Percentiles rank a stretch among this genome's conserved stretches.
Evolutionary conservation across 2,329 filamentous ascomycete genomes (phyloP).

Genomic region (Fusarium globosum): DNA sequence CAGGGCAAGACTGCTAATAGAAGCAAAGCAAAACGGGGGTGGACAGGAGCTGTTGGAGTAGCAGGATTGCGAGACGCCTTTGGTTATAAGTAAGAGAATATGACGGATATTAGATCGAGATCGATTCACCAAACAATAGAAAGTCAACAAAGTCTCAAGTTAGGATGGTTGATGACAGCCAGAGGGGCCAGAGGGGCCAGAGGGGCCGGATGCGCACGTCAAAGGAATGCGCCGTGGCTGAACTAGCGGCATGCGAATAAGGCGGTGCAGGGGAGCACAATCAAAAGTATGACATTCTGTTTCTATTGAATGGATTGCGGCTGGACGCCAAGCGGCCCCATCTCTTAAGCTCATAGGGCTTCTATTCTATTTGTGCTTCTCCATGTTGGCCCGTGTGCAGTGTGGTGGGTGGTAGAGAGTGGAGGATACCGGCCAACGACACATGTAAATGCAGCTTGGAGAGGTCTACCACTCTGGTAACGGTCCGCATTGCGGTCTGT

Average conservation of each 20-base stretch:
- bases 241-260: conserved; percentile 40
- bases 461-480: conserved; percentile 31
- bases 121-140: not conserved
- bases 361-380: conserved; percentile 30
- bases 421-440: conserved; percentile 39
- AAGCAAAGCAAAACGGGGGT: conserved; percentile 3
- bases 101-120: conserved; percentile 1
- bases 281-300: conserved; percentile 34
- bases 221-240: conserved; percentile 45
- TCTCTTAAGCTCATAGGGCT: conserved; percentile 27
- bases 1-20: not conserved
- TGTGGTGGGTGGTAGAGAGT: conserved; percentile 10
- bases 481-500: conserved; percentile 39
- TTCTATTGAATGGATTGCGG: conserved; percentile 38
- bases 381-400: conserved; percentile 32
- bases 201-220: conserved; percentile 18
- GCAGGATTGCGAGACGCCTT: not conserved
- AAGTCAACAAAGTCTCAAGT: conserved; percentile 10
- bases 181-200: not conserved
- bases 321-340: conserved; percentile 36
- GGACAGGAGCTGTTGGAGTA: conserved; percentile 3
- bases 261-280: conserved; percentile 33
- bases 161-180: conserved; percentile 19
- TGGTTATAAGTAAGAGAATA: not conserved
- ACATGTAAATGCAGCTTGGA: conserved; percentile 44